Percentiles rank a stretch among this genome's conserved stretches.
Conservation (phyloP, 176 grass and related monocot genomes). For the Oryza glumipatula region DNA sequence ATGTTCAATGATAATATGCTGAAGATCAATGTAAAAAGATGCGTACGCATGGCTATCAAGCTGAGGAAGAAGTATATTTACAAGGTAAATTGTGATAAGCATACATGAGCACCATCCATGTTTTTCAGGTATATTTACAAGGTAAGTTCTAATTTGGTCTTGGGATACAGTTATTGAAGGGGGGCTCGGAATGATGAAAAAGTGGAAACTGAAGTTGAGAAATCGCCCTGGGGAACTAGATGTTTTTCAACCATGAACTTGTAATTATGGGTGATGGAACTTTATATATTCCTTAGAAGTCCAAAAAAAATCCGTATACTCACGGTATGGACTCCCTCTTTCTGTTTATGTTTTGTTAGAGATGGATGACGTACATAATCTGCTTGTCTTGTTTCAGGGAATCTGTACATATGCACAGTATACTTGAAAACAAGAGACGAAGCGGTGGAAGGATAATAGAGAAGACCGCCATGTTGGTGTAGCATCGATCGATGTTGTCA, state of each 20-base stretch:
- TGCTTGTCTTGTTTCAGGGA: slow-evolving; percentile 31
- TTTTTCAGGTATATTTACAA: slow-evolving; percentile 51
- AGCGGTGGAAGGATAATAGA: slow-evolving; percentile 30
- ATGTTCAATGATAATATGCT: slow-evolving; percentile 98
- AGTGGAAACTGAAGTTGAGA: slow-evolving; percentile 24
- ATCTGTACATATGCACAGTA: slow-evolving; percentile 38
- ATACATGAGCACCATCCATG: not conserved
- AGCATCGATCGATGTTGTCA: slow-evolving; percentile 10
- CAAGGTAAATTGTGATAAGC: slow-evolving; percentile 56
- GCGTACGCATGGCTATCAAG: slow-evolving; percentile 82
- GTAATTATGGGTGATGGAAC: slow-evolving; percentile 9
- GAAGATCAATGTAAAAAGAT: slow-evolving; percentile 95
- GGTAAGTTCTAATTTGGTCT: slow-evolving; percentile 44
- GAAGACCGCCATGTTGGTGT: not conserved
- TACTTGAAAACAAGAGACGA: slow-evolving; percentile 32
- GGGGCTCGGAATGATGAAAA: slow-evolving; percentile 42
- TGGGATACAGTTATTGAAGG: slow-evolving; percentile 46
- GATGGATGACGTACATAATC: not conserved
- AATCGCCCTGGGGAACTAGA: not conserved
- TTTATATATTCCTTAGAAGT: not conserved
- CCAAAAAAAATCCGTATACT: not conserved
- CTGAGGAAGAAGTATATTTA: slow-evolving; percentile 75
- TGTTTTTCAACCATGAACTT: slow-evolving; percentile 25
- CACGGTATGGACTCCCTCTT: slow-evolving; percentile 14
- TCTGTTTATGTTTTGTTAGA: not conserved